Evolutionary conservation across 495 filamentous ascomycete species (phyloP).

Genomic region (Hypoxylon crocopeplum): DNA sequence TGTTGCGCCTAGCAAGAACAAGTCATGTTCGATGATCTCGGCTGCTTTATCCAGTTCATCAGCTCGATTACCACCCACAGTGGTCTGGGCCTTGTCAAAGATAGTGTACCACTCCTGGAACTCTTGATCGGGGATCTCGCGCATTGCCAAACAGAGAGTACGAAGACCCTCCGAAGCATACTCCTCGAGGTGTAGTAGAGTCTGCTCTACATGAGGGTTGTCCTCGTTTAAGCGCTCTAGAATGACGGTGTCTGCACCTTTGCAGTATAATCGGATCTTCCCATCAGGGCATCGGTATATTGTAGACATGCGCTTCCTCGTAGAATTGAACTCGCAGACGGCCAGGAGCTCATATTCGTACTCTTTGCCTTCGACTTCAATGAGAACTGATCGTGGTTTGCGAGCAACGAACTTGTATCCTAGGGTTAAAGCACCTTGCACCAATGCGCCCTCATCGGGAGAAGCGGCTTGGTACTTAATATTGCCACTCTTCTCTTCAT

Average conservation of each 20-base stretch:
- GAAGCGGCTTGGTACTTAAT: constrained; percentile 99
- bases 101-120: constrained; percentile 88
- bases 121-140: constrained; percentile 90
- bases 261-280: constrained; percentile 90
- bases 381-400: constrained; percentile 84
- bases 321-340: constrained; percentile 98
- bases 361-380: constrained; percentile 72
- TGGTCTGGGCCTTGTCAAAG: constrained; percentile 88
- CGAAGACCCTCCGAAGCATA: constrained; percentile 96
- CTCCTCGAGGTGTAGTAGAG: constrained; percentile 92
- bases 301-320: constrained; percentile 96
- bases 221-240: constrained; percentile 77
- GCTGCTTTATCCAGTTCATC: constrained; percentile 98
- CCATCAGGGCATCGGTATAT: constrained; percentile 97
- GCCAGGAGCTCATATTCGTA: constrained; percentile 90
- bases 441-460: constrained; percentile 94
- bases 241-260: constrained; percentile 98
- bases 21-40: constrained; percentile 91
- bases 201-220: constrained; percentile 86
- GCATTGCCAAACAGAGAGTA: constrained; percentile 94
- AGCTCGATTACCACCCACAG: constrained; percentile 87
- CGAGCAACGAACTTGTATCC: constrained; percentile 92
- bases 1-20: constrained; percentile 91
- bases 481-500: constrained; percentile 71
- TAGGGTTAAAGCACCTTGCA: constrained; percentile 85